These are phyloP conservation scores for Alternaria sp. DNA, from an alignment of 2,329 filamentous ascomycete species.

Conservation along the genomic window DNA sequence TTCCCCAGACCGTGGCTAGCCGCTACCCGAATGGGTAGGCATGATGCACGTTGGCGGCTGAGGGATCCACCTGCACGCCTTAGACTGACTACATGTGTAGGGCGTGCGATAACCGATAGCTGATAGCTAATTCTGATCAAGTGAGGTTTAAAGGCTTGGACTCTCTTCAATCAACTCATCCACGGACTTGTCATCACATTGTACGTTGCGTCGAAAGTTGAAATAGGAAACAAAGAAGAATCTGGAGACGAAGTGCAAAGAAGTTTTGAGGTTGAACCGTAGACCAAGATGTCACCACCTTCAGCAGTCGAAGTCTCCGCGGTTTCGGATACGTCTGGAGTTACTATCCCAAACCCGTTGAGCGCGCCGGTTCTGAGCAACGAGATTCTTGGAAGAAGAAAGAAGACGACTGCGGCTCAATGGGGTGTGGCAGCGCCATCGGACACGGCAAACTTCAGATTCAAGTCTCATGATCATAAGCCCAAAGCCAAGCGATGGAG, in stretches of 20 bases:
- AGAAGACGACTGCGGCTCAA: slow-evolving; percentile 71
- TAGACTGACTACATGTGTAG: slow-evolving; percentile 30
- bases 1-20: slow-evolving; percentile 43
- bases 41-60: slow-evolving; percentile 23
- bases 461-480: slow-evolving; percentile 66
- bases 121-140: not conserved
- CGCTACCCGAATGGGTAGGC: slow-evolving; percentile 30
- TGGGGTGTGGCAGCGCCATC: slow-evolving; percentile 79
- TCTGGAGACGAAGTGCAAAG: not conserved
- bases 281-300: slow-evolving; percentile 35
- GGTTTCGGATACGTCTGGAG: slow-evolving; percentile 55
- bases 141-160: slow-evolving; percentile 5
- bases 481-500: slow-evolving; percentile 85
- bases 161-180: not conserved
- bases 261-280: not conserved
- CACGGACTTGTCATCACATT: not conserved
- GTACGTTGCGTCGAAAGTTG: not conserved
- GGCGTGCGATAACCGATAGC: slow-evolving; percentile 22
- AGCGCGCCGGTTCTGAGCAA: slow-evolving; percentile 61
- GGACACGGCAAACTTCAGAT: slow-evolving; percentile 81
- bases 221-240: not conserved
- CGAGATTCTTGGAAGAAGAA: slow-evolving; percentile 70
- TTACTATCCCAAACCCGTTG: slow-evolving; percentile 59
- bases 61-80: slow-evolving; percentile 17
- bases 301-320: slow-evolving; percentile 51